Conservation (phyloP, 2,329 filamentous ascomycete genomes). For the Cadophora malorum region DNA sequence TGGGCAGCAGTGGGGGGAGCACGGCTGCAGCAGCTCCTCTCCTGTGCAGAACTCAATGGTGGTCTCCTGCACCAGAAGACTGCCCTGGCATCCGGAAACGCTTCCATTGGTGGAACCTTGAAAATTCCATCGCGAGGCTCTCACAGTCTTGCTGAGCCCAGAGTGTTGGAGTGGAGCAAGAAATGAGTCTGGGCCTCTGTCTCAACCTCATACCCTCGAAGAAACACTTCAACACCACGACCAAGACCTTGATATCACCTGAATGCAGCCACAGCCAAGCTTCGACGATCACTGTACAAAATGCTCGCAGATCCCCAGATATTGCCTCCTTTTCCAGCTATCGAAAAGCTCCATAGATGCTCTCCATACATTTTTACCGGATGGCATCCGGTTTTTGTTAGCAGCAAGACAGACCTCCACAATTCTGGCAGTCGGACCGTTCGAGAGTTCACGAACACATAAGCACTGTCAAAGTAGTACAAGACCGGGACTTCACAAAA, state of each 20-base stretch:
- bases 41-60: not conserved
- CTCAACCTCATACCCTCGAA: conserved; percentile 1
- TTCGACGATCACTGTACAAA: conserved; percentile 1
- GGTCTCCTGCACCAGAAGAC: not conserved
- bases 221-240: conserved; percentile 6
- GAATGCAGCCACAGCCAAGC: conserved; percentile 4
- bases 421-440: not conserved
- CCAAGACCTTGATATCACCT: not conserved
- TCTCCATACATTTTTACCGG: conserved; percentile 11
- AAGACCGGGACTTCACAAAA: not conserved
- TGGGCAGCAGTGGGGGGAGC: conserved; percentile 9
- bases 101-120: conserved; percentile 12
- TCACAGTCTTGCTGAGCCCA: not conserved
- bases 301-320: not conserved
- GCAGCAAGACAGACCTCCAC: conserved; percentile 3
- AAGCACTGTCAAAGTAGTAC: not conserved
- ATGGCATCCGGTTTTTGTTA: not conserved
- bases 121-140: conserved; percentile 7
- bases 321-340: not conserved
- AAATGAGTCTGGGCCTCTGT: not conserved
- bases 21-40: not conserved
- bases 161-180: not conserved
- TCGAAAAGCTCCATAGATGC: conserved; percentile 1
- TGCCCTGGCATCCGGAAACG: not conserved
- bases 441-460: not conserved